A percentile compares a stretch with the other conserved stretches of the same genome.
These are phyloP conservation scores for Citrus reticulata DNA, from an alignment of 345 rosid species.

Conservation along the genomic window DNA sequence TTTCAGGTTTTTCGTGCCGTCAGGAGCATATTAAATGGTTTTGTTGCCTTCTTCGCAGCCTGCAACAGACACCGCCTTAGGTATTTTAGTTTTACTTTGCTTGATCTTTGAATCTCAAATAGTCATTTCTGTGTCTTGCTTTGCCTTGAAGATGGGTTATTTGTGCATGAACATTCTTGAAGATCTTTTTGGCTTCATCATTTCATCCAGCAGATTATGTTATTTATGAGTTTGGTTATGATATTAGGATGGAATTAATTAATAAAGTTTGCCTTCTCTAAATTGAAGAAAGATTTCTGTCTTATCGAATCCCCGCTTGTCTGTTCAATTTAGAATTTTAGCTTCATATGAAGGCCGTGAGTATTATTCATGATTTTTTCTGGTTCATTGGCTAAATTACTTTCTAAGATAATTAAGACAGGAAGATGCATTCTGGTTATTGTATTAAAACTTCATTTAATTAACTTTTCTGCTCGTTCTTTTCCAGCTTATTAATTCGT, in stretches of 20 bases:
- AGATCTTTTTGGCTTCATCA: not conserved
- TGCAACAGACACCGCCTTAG: slow-evolving; percentile 99
- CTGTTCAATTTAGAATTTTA: not conserved
- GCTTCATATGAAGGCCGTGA: not conserved
- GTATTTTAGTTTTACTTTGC: slow-evolving; percentile 26
- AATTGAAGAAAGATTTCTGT: not conserved
- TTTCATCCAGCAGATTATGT: not conserved
- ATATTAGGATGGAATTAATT: not conserved
- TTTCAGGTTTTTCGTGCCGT: slow-evolving; percentile 90
- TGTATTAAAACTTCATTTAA: not conserved
- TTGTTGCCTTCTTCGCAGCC: slow-evolving; percentile 78
- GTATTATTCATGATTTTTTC: not conserved
- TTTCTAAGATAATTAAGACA: not conserved
- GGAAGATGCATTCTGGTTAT: not conserved
- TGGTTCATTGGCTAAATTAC: not conserved
- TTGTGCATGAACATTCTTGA: not conserved
- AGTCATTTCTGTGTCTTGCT: not conserved
- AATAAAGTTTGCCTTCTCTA: not conserved
- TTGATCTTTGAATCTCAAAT: not conserved
- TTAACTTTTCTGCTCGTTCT: not conserved
- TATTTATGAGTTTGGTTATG: not conserved
- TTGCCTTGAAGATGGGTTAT: not conserved
- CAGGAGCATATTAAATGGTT: slow-evolving; percentile 83
- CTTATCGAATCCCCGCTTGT: not conserved
- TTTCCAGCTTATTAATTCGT: not conserved